Percentiles rank a stretch among this genome's conserved stretches.
Evolutionary conservation across 208 protist species (phyloP).

Genomic region (Trypanosoma melophagium): DNA sequence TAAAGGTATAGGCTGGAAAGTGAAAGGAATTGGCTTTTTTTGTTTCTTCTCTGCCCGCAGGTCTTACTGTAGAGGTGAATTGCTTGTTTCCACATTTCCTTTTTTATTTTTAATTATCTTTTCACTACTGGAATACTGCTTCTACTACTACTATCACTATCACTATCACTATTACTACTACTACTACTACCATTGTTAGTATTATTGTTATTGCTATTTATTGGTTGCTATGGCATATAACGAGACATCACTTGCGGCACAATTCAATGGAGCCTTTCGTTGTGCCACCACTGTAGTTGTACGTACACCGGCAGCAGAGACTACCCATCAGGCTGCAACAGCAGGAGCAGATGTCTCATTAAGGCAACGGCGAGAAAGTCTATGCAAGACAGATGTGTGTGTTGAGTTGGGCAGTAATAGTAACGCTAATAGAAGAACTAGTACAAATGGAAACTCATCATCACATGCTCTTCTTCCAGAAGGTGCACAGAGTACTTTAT

Average conservation of each 20-base stretch:
- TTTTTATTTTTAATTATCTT: no score
- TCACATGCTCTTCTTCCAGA: constrained; percentile 1
- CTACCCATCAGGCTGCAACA: constrained; percentile 2
- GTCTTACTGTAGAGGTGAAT: no score
- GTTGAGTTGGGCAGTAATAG: neutral
- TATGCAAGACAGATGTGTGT: neutral
- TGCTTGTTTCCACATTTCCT: no score
- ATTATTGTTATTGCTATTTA: constrained; percentile 5
- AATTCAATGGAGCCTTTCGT: constrained; percentile 37
- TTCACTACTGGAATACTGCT: no score
- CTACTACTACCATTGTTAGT: neutral
- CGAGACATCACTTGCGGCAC: constrained; percentile 13
- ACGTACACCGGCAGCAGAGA: constrained; percentile 23
- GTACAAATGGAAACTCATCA: neutral
- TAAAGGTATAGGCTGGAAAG: no score
- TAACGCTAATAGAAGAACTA: neutral
- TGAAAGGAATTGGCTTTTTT: no score
- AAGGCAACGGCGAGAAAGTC: neutral
- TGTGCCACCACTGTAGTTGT: constrained; percentile 42
- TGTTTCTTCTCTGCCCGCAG: no score
- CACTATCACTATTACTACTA: neutral
- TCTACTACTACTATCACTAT: neutral
- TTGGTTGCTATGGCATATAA: constrained; percentile 19
- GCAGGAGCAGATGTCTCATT: neutral
- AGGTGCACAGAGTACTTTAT: constrained; percentile 44